Conservation (phyloP, 2,329 filamentous ascomycete genomes). For the Pseudogymnoascus sp. region DNA sequence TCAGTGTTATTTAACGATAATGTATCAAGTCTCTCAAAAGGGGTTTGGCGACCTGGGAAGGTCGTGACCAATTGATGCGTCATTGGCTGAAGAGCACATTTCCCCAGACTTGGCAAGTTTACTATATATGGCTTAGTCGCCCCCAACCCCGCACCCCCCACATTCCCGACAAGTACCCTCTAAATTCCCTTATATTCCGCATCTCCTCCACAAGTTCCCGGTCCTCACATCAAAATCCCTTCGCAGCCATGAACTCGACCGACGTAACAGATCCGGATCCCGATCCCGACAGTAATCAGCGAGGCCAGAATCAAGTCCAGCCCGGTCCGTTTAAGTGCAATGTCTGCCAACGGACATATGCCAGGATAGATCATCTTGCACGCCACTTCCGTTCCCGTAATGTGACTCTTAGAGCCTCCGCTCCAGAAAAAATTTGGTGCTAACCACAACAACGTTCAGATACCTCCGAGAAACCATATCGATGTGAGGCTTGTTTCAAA, state of each 20-base stretch:
- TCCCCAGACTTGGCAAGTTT: not conserved
- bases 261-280: not conserved
- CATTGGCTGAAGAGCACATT: not conserved
- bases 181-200: not conserved
- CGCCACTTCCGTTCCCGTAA: slow-evolving; percentile 12
- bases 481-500: slow-evolving; percentile 10
- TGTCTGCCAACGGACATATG: slow-evolving; percentile 12
- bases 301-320: not conserved
- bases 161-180: not conserved
- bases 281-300: not conserved
- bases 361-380: slow-evolving; percentile 12
- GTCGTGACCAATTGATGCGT: not conserved
- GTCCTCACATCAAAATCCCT: not conserved
- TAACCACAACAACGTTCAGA: not conserved
- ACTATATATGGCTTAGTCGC: not conserved
- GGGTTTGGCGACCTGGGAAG: not conserved
- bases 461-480: slow-evolving; percentile 11
- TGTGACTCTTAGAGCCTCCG: not conserved
- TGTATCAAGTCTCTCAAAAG: not conserved
- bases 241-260: not conserved
- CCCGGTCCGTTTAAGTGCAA: slow-evolving; percentile 2
- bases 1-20: not conserved
- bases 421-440: not conserved
- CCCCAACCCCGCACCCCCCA: not conserved
- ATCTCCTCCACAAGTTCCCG: not conserved